A percentile compares a stretch with the other conserved stretches of the same genome.
phyloP scores from a whole-genome alignment of 805 yeast species.

The Wickerhamiella shivajii region DNA sequence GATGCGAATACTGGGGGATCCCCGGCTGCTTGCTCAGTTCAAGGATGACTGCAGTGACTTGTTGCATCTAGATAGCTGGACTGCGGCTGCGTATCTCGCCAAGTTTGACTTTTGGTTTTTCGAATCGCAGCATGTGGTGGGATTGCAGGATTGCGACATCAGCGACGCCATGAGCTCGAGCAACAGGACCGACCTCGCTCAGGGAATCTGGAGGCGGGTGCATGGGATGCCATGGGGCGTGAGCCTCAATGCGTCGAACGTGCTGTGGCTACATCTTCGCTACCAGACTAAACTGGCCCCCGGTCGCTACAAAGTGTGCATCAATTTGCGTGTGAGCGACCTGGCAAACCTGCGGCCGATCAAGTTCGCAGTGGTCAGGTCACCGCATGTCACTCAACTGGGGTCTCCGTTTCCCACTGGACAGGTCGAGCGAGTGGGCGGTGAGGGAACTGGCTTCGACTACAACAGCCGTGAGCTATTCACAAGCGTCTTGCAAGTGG shows the following conservation, averaged over 20 bases:
- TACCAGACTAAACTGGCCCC: constrained; percentile 13
- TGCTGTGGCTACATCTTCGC: constrained; percentile 10
- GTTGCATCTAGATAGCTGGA: constrained; percentile 14
- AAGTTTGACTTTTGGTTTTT: constrained; percentile 16
- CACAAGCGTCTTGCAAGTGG: constrained; percentile 10
- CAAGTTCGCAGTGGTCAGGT: constrained; percentile 8
- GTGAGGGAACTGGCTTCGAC: constrained; percentile 5
- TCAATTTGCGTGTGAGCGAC: constrained; percentile 11
- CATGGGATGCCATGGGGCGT: constrained; percentile 11
- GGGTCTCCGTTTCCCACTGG: constrained; percentile 7
- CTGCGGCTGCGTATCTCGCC: constrained; percentile 12
- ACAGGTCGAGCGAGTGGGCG: constrained; percentile 2
- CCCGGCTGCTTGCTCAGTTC: constrained; percentile 11
- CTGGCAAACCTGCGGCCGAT: constrained; percentile 11
- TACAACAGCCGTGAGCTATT: constrained; percentile 9
- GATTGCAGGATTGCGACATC: constrained; percentile 4
- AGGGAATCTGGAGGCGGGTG: constrained; percentile 10
- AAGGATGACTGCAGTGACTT: constrained; percentile 10
- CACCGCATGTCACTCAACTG: constrained; percentile 11
- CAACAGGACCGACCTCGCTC: constrained; percentile 1
- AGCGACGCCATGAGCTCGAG: constrained; percentile 2
- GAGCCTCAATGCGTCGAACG: constrained; percentile 12
- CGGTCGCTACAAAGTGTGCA: constrained; percentile 12
- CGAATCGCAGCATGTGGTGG: constrained; percentile 12
- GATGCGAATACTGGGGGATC: constrained; percentile 1